These are phyloP conservation scores for Coemansia sp. DNA, from an alignment of 192 early-diverging fungal species.

Conservation along the genomic window DNA sequence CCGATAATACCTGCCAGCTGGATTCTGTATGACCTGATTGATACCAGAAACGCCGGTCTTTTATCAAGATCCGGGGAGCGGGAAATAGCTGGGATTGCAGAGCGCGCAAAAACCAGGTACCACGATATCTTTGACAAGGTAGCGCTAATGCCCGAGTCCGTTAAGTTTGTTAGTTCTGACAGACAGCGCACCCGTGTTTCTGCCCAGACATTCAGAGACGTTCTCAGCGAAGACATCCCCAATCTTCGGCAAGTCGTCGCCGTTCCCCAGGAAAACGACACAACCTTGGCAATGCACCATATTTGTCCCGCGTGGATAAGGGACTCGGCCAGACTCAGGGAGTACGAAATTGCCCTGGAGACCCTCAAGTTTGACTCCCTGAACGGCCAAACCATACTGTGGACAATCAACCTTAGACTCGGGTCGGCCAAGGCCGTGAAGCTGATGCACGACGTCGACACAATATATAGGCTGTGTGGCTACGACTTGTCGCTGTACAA, in stretches of 20 bases:
- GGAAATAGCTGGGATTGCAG: slow-evolving; percentile 19
- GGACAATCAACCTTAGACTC: background rate
- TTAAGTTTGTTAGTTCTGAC: slow-evolving; percentile 38
- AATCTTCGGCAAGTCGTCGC: slow-evolving; percentile 19
- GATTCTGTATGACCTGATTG: slow-evolving; percentile 24
- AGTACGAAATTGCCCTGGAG: slow-evolving; percentile 12
- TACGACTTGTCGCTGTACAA: slow-evolving; percentile 37
- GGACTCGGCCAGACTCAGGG: background rate
- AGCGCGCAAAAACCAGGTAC: slow-evolving; percentile 15
- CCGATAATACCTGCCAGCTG: slow-evolving; percentile 23
- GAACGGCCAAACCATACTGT: slow-evolving; percentile 11
- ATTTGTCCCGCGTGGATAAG: slow-evolving; percentile 32
- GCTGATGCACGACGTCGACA: slow-evolving; percentile 10
- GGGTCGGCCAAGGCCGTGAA: background rate
- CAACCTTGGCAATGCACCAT: slow-evolving; percentile 27
- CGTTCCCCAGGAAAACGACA: slow-evolving; percentile 29
- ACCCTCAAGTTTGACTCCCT: slow-evolving; percentile 20
- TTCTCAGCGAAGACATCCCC: slow-evolving; percentile 14
- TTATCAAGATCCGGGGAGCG: slow-evolving; percentile 16
- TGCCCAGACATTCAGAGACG: slow-evolving; percentile 22
- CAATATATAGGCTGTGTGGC: slow-evolving; percentile 34
- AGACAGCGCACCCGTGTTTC: slow-evolving; percentile 30
- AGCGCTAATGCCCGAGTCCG: background rate
- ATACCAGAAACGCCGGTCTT: slow-evolving; percentile 4
- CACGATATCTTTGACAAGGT: background rate